A percentile compares a stretch with the other conserved stretches of the same genome.
Evolutionary conservation across 2,329 filamentous ascomycete genomes (phyloP).

Genomic region (Pseudovirgaria hyperparasitica): DNA sequence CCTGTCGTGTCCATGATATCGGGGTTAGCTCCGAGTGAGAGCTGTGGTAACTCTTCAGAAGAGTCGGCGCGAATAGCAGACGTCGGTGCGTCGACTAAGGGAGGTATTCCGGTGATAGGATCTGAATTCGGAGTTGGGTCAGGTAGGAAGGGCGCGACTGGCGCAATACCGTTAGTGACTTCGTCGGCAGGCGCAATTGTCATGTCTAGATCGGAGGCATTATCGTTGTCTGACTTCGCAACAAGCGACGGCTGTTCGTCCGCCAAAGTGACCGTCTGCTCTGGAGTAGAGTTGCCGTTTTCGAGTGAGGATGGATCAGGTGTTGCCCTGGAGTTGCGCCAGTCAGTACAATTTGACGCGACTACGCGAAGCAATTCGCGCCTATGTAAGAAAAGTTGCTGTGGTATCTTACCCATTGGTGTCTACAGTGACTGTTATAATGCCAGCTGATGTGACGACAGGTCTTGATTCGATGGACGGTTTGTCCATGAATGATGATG

Average conservation of each 20-base stretch:
- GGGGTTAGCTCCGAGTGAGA: too few species aligned
- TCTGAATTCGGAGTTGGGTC: conserved; percentile 20
- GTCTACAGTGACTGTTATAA: conserved; percentile 40
- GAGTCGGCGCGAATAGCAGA: conserved; percentile 22
- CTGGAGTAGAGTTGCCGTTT: too few species aligned
- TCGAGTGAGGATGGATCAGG: too few species aligned
- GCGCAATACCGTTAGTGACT: conserved; percentile 30
- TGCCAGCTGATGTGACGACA: conserved; percentile 34
- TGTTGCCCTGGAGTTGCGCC: too few species aligned
- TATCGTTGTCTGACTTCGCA: too few species aligned
- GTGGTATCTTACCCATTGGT: conserved; percentile 53
- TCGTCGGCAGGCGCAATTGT: conserved; percentile 26
- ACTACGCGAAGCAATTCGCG: too few species aligned
- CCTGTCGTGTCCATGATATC: conserved; percentile 1
- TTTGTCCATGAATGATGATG: conserved; percentile 22
- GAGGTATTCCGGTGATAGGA: conserved; percentile 18
- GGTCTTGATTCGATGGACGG: conserved; percentile 32
- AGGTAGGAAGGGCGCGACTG: conserved; percentile 29
- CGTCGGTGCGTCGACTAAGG: conserved; percentile 28
- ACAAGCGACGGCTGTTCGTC: too few species aligned
- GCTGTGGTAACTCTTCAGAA: too few species aligned
- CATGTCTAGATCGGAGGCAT: conserved; percentile 10
- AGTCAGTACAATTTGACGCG: too few species aligned
- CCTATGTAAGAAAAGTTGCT: too few species aligned
- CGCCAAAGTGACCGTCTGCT: not conserved